Percentiles rank a stretch among this genome's conserved stretches.
These are phyloP conservation scores for Tinospora cordifolia DNA, from an alignment of 164 flowering plant species.

Conservation along the genomic window DNA sequence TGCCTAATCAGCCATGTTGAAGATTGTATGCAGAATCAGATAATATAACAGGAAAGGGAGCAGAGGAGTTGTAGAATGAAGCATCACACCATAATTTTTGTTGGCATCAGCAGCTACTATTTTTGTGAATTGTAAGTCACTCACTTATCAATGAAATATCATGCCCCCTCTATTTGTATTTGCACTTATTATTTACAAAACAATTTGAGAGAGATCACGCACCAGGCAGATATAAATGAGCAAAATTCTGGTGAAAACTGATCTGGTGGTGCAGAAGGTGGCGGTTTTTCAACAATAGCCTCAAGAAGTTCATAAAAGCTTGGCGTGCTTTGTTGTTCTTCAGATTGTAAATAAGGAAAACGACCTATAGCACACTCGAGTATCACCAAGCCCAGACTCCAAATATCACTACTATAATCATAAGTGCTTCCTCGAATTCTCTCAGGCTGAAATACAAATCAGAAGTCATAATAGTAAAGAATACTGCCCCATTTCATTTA, in stretches of 20 bases:
- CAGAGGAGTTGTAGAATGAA: too few species aligned
- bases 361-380: slow-evolving; percentile 95
- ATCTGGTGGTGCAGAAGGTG: slow-evolving; percentile 86
- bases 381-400: slow-evolving; percentile 95
- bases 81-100: too few species aligned
- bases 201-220: slow-evolving; percentile 10
- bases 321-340: slow-evolving; percentile 66
- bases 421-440: slow-evolving; percentile 89
- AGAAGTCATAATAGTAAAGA: slow-evolving; percentile 1
- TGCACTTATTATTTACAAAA: not conserved
- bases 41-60: too few species aligned
- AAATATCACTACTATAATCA: slow-evolving; percentile 90
- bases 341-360: slow-evolving; percentile 78
- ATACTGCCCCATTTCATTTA: not conserved
- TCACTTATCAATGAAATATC: too few species aligned
- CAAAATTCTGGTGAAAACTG: slow-evolving; percentile 99
- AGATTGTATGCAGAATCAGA: too few species aligned
- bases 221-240: slow-evolving; percentile 88
- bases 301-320: slow-evolving; percentile 86
- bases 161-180: too few species aligned
- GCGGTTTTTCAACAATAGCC: slow-evolving; percentile 74
- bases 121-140: too few species aligned
- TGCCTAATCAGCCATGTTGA: too few species aligned
- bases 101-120: too few species aligned
- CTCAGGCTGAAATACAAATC: slow-evolving; percentile 55